Base-by-base conservation (phyloP, 352 stramenopile species). In the Phytopythium delawarense region DNA sequence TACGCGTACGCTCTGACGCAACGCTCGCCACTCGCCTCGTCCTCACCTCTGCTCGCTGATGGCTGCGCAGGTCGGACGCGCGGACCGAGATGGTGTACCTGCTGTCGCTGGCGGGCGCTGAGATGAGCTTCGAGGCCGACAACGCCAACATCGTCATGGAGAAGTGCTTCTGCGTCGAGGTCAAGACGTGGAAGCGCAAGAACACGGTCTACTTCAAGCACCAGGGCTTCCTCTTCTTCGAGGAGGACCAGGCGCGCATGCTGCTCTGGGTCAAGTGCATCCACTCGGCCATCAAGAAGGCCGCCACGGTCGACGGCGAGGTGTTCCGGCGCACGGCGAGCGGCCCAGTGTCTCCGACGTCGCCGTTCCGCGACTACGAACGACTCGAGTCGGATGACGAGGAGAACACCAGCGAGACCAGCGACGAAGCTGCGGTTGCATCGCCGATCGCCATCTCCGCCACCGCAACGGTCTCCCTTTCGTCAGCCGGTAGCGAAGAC, bases 201-300 rank as follows among this genome's bases (percentile, higher is more conserved):
- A 80, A 71, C 30, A 84, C 78, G 1, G 72, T 91, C 7, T 79
- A 74, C 32, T 74, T 87, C 59, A 66, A 78, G 23, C 70, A 72
- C 3, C 84, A 93, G 44, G 69, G 73, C 9, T 93, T 93, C 37
- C 70, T 90, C 11, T 91, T 91, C 59, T 90, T 78, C 60, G 79
- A 87, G 39, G 84, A 90, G 57, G 71, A 89, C 65, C 79, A 89
- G 49, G 70, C 78, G 58, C 71, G 70, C 20, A 88, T 90, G 76
- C 68, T 88, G 51, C 64, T 78, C 15, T 93, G 84, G 84, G 82
- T 91, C 51, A 89, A 89, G 57, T 90, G 76, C 61, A 89, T 93
- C 35, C 81, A 89, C 40, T 62, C 83, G 37, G 75, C 78, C 35
- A 91, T 93, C 52, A 84, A 86, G 30, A 63, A 66, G 40, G 74